phyloP scores from a whole-genome alignment of 1,139 yeast species.

The Blastobotrys petasosporus region DNA sequence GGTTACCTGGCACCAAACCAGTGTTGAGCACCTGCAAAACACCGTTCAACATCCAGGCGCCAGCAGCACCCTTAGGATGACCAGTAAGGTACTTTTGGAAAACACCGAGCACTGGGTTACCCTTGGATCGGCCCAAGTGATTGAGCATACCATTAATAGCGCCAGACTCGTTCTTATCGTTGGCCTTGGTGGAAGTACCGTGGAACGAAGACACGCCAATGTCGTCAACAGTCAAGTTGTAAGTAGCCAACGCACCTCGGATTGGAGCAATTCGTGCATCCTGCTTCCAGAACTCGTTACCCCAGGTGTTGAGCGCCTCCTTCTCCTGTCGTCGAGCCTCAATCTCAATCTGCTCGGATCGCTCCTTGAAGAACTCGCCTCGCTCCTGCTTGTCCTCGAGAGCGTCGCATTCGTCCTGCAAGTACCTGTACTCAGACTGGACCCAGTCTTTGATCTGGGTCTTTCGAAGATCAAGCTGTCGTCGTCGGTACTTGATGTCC shows the following conservation, averaged over 20 bases:
- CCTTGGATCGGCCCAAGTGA: constrained; percentile 94
- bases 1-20: constrained; percentile 97
- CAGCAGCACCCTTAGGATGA: constrained; percentile 99
- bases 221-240: constrained; percentile 89
- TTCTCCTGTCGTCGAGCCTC: constrained; percentile 81
- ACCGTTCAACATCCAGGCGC: constrained; percentile 99
- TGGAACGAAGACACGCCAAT: constrained; percentile 98
- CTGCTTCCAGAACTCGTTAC: constrained; percentile 85
- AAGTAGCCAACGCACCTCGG: constrained; percentile 94
- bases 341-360: constrained; percentile 79
- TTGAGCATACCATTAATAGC: constrained; percentile 87
- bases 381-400: constrained; percentile 43
- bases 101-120: constrained; percentile 96
- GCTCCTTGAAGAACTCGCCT: constrained; percentile 59
- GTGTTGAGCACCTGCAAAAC: constrained; percentile 86
- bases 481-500: constrained; percentile 87
- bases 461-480: constrained; percentile 80
- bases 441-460: constrained; percentile 78
- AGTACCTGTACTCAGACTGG: constrained; percentile 67
- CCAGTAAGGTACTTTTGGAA: constrained; percentile 99
- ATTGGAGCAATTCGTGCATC: constrained; percentile 95
- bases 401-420: constrained; percentile 62
- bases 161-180: constrained; percentile 94
- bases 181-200: constrained; percentile 97
- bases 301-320: constrained; percentile 91